A percentile compares a stretch with the other conserved stretches of the same genome.
Evolutionary conservation across 352 stramenopile species (phyloP).

Genomic region (Phytopythium litorale): DNA sequence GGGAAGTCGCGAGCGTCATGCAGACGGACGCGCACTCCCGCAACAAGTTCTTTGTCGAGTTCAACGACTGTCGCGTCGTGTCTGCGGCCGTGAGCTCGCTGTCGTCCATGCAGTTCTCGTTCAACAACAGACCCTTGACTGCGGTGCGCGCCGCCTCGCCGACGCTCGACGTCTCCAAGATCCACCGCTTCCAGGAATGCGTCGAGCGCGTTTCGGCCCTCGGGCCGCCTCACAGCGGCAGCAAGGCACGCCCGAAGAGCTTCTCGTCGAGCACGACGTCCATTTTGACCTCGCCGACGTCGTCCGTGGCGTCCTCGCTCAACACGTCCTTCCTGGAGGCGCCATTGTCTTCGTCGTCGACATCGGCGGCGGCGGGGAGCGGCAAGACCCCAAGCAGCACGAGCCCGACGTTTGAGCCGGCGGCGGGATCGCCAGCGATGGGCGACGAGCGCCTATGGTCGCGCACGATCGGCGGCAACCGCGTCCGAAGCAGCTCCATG

Average conservation of each 20-base stretch:
- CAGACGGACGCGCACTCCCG: slow-evolving; percentile 33
- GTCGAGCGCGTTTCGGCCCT: slow-evolving; percentile 19
- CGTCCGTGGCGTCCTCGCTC: slow-evolving; percentile 58
- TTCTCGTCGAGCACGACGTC: slow-evolving; percentile 60
- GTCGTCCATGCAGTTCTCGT: slow-evolving; percentile 1
- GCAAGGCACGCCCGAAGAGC: slow-evolving; percentile 42
- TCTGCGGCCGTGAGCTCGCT: slow-evolving; percentile 37
- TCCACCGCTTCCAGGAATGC: slow-evolving; percentile 60
- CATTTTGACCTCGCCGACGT: slow-evolving; percentile 63
- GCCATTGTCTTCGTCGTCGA: background rate
- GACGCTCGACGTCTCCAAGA: slow-evolving; percentile 54
- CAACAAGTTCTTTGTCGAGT: slow-evolving; percentile 67
- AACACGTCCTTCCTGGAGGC: slow-evolving; percentile 54
- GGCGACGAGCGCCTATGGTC: slow-evolving; percentile 5
- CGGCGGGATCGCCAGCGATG: background rate
- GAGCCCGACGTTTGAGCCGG: slow-evolving; percentile 1
- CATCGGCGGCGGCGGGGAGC: background rate
- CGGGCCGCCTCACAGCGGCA: slow-evolving; percentile 8
- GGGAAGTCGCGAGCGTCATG: slow-evolving; percentile 70
- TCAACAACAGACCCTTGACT: slow-evolving; percentile 27
- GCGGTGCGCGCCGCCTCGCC: slow-evolving; percentile 46
- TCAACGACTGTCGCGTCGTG: slow-evolving; percentile 63
- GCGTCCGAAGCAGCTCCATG: slow-evolving; percentile 1
- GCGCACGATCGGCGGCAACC: background rate
- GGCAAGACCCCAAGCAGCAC: slow-evolving; percentile 8